These are phyloP conservation scores for Steccherinum ochraceum DNA, from an alignment of 768 basidiomycete genomes.

Conservation along the genomic window DNA sequence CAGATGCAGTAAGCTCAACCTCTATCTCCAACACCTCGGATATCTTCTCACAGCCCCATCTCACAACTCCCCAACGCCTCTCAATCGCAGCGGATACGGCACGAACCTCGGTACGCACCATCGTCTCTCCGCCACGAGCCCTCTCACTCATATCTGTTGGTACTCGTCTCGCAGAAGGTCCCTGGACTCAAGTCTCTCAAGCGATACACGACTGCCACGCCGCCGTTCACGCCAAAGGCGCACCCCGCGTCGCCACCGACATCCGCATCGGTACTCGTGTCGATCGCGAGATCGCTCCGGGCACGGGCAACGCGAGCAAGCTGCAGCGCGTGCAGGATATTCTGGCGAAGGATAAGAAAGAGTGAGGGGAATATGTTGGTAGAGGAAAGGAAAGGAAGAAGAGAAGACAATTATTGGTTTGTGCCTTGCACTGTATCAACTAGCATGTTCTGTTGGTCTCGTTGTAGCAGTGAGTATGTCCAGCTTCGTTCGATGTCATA, in stretches of 20 bases:
- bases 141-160: neutral
- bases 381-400: no score
- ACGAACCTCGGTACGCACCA: conserved; percentile 69
- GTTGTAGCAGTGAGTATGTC: no score
- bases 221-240: conserved; percentile 74
- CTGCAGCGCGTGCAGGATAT: conserved; percentile 79
- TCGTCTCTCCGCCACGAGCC: neutral
- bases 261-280: conserved; percentile 91
- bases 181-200: conserved; percentile 77
- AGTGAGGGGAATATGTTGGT: no score
- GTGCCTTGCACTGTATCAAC: no score
- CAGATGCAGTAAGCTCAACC: conserved; percentile 61
- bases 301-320: conserved; percentile 74
- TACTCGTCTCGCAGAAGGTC: conserved; percentile 48
- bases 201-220: conserved; percentile 90
- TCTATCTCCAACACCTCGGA: neutral
- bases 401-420: no score
- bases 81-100: conserved; percentile 72
- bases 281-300: conserved; percentile 55
- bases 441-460: no score
- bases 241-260: conserved; percentile 80
- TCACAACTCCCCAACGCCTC: conserved; percentile 2
- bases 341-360: conserved; percentile 33
- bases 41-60: neutral
- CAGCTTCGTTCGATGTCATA: no score